Conservation (phyloP, 805 yeast species). For the Yamadazyma endophytica region DNA sequence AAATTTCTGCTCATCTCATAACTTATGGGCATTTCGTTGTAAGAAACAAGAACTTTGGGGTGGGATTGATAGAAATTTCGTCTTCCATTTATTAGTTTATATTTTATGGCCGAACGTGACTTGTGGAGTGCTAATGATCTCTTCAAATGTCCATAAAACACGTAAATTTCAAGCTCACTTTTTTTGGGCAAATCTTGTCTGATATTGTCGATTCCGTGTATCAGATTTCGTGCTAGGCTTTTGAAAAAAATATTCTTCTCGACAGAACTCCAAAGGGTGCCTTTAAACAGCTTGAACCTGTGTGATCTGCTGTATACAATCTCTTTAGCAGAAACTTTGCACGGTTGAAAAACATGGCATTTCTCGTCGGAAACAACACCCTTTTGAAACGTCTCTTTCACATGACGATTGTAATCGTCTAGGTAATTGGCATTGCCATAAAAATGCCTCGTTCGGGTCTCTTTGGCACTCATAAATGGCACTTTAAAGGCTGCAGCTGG, state of each 20-base stretch:
- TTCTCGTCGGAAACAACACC: no score
- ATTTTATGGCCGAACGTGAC: conserved; percentile 20
- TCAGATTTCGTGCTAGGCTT: conserved; percentile 46
- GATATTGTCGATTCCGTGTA: conserved; percentile 42
- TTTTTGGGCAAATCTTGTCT: conserved; percentile 36
- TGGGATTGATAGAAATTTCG: background rate
- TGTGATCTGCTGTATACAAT: no score
- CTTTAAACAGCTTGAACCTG: conserved; percentile 11
- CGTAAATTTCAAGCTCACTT: conserved; percentile 38
- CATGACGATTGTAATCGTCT: conserved; percentile 23
- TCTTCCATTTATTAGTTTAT: conserved; percentile 1
- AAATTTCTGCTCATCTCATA: conserved; percentile 46
- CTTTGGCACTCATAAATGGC: no score
- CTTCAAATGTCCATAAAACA: conserved; percentile 40
- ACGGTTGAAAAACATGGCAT: no score
- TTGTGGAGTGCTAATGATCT: conserved; percentile 21
- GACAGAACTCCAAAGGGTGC: conserved; percentile 39
- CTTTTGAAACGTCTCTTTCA: conserved; percentile 9
- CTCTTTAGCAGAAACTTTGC: no score
- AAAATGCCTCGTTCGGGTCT: no score
- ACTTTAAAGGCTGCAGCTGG: no score
- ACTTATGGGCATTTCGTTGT: conserved; percentile 49
- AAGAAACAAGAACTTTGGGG: conserved; percentile 16
- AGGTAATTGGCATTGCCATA: conserved; percentile 27
- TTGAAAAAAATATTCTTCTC: conserved; percentile 54